Conservation (phyloP, 176 grass and related monocot genomes). For the Aechmea fasciata region DNA sequence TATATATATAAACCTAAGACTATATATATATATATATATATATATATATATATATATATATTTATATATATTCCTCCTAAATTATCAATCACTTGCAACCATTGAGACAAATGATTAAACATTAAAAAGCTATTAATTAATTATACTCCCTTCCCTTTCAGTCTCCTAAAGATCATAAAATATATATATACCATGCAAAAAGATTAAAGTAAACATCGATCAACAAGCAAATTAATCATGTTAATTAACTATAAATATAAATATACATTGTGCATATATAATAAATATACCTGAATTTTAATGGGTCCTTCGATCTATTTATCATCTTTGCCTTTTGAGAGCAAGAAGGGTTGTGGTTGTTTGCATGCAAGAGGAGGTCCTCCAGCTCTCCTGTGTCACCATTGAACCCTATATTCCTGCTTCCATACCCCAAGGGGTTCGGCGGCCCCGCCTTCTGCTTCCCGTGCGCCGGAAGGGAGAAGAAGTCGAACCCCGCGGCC, state of each 20-base stretch:
- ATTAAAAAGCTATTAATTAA: too few relatives aligned
- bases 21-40: too few relatives aligned
- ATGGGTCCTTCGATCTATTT: constrained; percentile 45
- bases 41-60: too few relatives aligned
- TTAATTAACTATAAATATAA: constrained; percentile 2
- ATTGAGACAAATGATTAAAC: too few relatives aligned
- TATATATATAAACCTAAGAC: too few relatives aligned
- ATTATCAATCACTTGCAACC: too few relatives aligned
- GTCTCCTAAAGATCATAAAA: too few relatives aligned
- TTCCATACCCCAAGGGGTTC: constrained; percentile 73
- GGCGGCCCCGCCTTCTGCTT: constrained; percentile 80
- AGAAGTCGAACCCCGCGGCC: constrained; percentile 41
- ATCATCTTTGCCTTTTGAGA: constrained; percentile 52
- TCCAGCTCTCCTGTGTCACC: constrained; percentile 91
- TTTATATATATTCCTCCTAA: too few relatives aligned
- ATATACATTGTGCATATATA: background rate
- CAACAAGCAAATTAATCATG: background rate
- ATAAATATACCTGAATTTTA: constrained; percentile 58
- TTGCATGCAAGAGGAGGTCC: constrained; percentile 82
- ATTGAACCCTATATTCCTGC: constrained; percentile 68
- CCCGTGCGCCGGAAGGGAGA: constrained; percentile 33
- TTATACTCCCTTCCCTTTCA: too few relatives aligned
- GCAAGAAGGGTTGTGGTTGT: constrained; percentile 47
- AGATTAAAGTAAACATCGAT: too few relatives aligned
- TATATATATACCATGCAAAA: too few relatives aligned